These are phyloP conservation scores for Thraustochytrium striatum DNA, from an alignment of 352 stramenopile species.

Conservation along the genomic window DNA sequence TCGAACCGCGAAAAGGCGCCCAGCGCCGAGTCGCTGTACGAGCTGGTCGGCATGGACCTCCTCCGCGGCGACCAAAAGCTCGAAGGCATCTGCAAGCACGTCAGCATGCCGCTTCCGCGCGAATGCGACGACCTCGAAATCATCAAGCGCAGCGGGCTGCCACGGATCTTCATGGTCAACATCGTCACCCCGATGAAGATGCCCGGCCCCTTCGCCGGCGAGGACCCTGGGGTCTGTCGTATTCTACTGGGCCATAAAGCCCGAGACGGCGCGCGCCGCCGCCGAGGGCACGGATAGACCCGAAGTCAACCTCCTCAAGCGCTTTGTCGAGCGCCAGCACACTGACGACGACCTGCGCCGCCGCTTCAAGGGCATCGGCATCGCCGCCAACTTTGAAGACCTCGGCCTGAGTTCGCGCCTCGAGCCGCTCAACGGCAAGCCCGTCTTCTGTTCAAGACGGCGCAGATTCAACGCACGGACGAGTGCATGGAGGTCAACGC, in stretches of 20 bases:
- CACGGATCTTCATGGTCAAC: constrained; percentile 44
- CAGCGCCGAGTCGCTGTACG: background rate
- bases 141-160: constrained; percentile 27
- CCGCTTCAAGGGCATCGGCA: constrained; percentile 43
- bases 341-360: constrained; percentile 42
- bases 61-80: constrained; percentile 29
- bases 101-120: constrained; percentile 1
- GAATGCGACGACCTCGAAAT: constrained; percentile 17
- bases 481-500: constrained; percentile 12
- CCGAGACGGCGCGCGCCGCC: constrained; percentile 17
- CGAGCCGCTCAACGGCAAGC: constrained; percentile 37
- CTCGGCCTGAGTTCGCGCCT: background rate
- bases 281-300: background rate
- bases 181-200: constrained; percentile 40
- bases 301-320: constrained; percentile 18
- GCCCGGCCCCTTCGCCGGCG: constrained; percentile 3
- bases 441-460: constrained; percentile 35
- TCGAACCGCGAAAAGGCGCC: constrained; percentile 24
- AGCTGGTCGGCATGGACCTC: constrained; percentile 40
- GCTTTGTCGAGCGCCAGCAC: constrained; percentile 24
- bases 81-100: constrained; percentile 1
- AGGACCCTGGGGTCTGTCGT: constrained; percentile 41
- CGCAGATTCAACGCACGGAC: background rate
- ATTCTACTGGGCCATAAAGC: constrained; percentile 43
- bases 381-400: constrained; percentile 38